Evolutionary conservation across 2,329 filamentous ascomycete genomes (phyloP).

Genomic region (Aspergillus flavus): DNA sequence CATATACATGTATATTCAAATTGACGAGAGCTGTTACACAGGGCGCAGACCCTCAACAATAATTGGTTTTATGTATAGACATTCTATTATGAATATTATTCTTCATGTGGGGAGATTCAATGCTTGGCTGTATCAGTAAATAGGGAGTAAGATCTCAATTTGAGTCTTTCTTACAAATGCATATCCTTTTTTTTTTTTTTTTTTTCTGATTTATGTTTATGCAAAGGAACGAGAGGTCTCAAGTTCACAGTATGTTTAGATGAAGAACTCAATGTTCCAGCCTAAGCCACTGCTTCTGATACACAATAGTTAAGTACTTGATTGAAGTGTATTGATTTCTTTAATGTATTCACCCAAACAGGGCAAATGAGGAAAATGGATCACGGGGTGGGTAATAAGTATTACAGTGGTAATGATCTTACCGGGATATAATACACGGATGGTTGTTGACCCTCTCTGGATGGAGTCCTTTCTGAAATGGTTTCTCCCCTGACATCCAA

Average conservation of each 20-base stretch:
- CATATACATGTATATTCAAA: not conserved
- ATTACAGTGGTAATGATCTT: slow-evolving; percentile 2
- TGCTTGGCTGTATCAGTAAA: not conserved
- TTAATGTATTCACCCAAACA: not conserved
- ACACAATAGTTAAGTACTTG: not conserved
- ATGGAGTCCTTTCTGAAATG: not conserved
- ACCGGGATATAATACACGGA: not conserved
- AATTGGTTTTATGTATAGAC: not conserved
- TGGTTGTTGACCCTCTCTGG: not conserved
- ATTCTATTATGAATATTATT: not conserved
- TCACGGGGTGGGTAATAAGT: not conserved
- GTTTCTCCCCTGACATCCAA: not conserved
- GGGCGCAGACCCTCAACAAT: not conserved
- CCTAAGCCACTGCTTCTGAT: not conserved
- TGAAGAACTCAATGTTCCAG: not conserved
- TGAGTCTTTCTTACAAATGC: not conserved
- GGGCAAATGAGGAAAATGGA: not conserved
- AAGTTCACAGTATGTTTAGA: not conserved
- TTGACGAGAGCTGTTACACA: not conserved
- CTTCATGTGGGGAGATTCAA: not conserved
- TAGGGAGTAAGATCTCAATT: not conserved
- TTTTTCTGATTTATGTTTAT: too few species aligned
- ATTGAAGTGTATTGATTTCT: not conserved
- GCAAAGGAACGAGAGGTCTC: not conserved
- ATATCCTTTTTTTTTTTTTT: too few species aligned